Conservation (phyloP, 2,329 filamentous ascomycete genomes). For the Arthrobotrys entomopaga region DNA sequence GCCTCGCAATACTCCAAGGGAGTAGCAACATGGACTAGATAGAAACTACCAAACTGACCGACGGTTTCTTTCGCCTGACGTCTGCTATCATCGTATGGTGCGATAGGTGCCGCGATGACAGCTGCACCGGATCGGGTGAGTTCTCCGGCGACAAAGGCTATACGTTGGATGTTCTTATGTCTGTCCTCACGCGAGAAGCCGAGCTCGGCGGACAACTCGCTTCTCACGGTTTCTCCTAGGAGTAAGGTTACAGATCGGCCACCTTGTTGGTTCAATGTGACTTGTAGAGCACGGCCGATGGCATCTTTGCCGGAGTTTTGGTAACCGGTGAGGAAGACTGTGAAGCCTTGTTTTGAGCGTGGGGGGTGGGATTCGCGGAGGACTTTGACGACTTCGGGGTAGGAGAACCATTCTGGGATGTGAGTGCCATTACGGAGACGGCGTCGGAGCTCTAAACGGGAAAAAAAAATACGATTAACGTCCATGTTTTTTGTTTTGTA, state of each 20-base stretch:
- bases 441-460: constrained; percentile 77
- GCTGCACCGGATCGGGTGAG: constrained; percentile 91
- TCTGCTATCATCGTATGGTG: constrained; percentile 84
- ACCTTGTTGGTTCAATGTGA: constrained; percentile 97
- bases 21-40: constrained; percentile 93
- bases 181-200: constrained; percentile 94
- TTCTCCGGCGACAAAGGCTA: constrained; percentile 94
- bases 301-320: constrained; percentile 97
- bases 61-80: constrained; percentile 83
- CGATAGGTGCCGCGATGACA: constrained; percentile 95
- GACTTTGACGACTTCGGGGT: constrained; percentile 96
- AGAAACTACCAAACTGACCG: constrained; percentile 89
- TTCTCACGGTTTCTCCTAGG: constrained; percentile 92
- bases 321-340: constrained; percentile 96
- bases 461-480: constrained; percentile 2
- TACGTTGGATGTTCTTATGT: constrained; percentile 92
- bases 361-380: constrained; percentile 96
- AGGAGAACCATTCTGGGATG: constrained; percentile 99
- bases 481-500: neutral
- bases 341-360: constrained; percentile 92
- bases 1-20: constrained; percentile 91
- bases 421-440: constrained; percentile 90
- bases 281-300: constrained; percentile 92
- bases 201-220: constrained; percentile 91
- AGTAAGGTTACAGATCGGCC: constrained; percentile 93